Conservation (phyloP, 805 yeast genomes). For the Zygoascus flipseniorum region DNA sequence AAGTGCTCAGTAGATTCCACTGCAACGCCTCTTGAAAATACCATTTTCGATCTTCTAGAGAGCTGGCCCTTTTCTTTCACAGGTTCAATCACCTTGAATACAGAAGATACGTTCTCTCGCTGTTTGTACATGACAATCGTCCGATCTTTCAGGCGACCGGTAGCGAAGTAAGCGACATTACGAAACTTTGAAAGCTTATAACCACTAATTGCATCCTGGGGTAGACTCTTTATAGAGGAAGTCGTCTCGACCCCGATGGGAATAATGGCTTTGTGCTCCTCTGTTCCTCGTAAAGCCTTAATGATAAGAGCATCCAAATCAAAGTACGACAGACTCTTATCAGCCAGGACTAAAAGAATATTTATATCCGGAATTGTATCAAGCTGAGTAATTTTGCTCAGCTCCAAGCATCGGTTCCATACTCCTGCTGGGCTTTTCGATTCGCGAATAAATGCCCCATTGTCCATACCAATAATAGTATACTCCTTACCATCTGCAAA, state of each 20-base stretch:
- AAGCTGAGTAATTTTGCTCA: slow-evolving; percentile 47
- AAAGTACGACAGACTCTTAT: slow-evolving; percentile 51
- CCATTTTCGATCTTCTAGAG: slow-evolving; percentile 18
- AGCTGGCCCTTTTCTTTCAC: slow-evolving; percentile 31
- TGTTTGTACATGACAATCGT: slow-evolving; percentile 50
- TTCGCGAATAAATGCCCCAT: slow-evolving; percentile 23
- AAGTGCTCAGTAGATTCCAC: slow-evolving; percentile 32
- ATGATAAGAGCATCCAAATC: slow-evolving; percentile 51
- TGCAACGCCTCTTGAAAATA: slow-evolving; percentile 15
- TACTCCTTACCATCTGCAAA: slow-evolving; percentile 37
- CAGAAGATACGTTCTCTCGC: slow-evolving; percentile 40
- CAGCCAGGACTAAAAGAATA: slow-evolving; percentile 50
- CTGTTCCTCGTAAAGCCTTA: slow-evolving; percentile 14
- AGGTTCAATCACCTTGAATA: slow-evolving; percentile 56
- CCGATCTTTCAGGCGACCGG: slow-evolving; percentile 61
- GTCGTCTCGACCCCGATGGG: background rate
- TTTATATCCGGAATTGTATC: slow-evolving; percentile 50
- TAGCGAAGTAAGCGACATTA: slow-evolving; percentile 50
- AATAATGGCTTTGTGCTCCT: background rate
- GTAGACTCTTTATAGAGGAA: background rate
- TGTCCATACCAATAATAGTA: slow-evolving; percentile 16
- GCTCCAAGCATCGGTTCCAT: slow-evolving; percentile 54
- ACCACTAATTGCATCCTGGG: slow-evolving; percentile 25
- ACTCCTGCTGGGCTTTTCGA: slow-evolving; percentile 14
- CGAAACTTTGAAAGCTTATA: slow-evolving; percentile 33